Evolutionary conservation across 169 alveolate species (phyloP), one percentile per base, ranked within the genome.

Genomic region (Plasmodium sp.): DNA sequence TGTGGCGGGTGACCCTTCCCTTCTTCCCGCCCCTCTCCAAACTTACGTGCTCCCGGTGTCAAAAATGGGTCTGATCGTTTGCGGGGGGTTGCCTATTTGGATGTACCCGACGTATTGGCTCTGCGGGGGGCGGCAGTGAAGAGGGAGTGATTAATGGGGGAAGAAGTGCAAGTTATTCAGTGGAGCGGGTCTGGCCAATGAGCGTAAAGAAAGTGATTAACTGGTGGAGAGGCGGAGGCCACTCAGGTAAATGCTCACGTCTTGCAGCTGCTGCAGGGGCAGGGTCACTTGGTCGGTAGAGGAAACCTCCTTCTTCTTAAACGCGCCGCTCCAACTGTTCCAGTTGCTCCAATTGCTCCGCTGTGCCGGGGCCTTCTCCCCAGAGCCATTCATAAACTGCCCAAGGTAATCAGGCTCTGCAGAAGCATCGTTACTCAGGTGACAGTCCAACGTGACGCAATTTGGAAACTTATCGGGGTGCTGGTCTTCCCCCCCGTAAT

Each of bases 1-100:
- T 14, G 62, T 51, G 62, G 22, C 62, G 62, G 6, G 10, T 51
- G 27, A 16, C 27, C 62, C 3, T 51, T 51, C 22, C 18, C 62
- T 51, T 91, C 80, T 33, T 58, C 39, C 4, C 48, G 3, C 54
- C 18, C 54, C 75, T 84, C 34, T 81, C 41, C 41, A 56, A 72
- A 54, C 96, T 81, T 81, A 95, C 97, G 98, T 96, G 97, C 98
- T 97, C 5, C 98, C 98, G 16, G 98, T 97, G 83, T 97, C 98
- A 62, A 97, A 93, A 74, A 97, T 93, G 7, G 98, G 98, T 36
- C 88, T 51, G 77, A 97, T 93, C 74, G 86, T 83, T 95, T 97
- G 98, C 1, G 95, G 96, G 0, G 98, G 98, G 48, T 94, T 96
- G 27, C 98, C 98, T 71, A 97, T 91, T 79, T 83, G 86, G 6